Conservation (phyloP, 75 land plant genomes). For the Cunninghamia lanceolata region DNA sequence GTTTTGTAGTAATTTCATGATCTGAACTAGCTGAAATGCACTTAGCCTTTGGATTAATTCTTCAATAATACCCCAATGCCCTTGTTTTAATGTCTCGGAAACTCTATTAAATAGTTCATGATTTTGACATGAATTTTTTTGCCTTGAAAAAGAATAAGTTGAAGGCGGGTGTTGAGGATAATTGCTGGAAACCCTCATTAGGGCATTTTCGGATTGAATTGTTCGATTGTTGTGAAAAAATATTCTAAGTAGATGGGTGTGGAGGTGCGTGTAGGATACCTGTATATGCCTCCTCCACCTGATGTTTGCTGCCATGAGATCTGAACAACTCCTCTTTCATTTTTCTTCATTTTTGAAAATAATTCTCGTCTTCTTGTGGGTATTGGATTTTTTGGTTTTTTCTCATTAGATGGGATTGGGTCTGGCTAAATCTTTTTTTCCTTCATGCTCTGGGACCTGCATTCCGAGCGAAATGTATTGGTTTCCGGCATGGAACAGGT, state of each 20-base stretch:
- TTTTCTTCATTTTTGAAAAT: too few species aligned
- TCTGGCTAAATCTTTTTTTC: too few species aligned
- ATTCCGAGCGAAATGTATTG: too few species aligned
- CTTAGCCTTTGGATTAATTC: constrained; percentile 18
- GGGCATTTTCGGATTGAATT: neutral
- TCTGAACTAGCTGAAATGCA: constrained; percentile 25
- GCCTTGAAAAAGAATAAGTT: neutral
- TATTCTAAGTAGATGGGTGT: neutral
- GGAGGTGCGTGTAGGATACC: neutral
- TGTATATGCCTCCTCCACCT: neutral
- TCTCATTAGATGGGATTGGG: neutral
- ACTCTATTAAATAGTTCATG: neutral
- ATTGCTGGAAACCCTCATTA: neutral
- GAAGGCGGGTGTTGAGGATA: neutral
- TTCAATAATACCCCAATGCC: constrained; percentile 12
- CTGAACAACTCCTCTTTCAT: neutral
- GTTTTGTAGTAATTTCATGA: constrained; percentile 30
- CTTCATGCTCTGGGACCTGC: neutral
- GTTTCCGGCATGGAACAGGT: too few species aligned
- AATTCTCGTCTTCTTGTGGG: neutral
- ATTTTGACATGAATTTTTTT: neutral
- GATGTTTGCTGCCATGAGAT: neutral
- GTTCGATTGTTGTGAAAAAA: neutral
- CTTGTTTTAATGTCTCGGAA: constrained; percentile 17
- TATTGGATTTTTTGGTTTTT: neutral